Evolutionary conservation across 2,329 filamentous ascomycete genomes (phyloP).

Genomic region (Triangularia verruculosa): DNA sequence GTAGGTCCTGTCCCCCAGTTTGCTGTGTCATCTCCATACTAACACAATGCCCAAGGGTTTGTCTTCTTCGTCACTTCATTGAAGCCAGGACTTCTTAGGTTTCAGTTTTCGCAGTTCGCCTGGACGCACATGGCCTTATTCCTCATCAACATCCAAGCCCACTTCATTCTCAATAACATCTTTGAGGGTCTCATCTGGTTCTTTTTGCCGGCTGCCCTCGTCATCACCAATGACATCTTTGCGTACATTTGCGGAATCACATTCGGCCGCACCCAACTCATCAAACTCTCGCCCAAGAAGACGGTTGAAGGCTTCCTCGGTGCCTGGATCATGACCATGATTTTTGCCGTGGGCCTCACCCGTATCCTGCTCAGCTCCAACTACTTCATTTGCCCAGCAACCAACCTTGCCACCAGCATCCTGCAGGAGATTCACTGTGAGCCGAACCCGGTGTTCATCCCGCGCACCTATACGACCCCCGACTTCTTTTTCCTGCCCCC

Average conservation of each 20-base stretch:
- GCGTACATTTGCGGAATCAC: conserved; percentile 97
- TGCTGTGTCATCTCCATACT: neutral
- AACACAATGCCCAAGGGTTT: conserved; percentile 62
- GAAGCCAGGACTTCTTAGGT: conserved; percentile 93
- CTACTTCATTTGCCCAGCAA: conserved; percentile 98
- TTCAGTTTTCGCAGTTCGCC: conserved; percentile 98
- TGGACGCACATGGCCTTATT: conserved; percentile 99
- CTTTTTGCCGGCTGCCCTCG: conserved; percentile 88
- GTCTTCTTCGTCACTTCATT: conserved; percentile 96
- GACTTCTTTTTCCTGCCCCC: conserved; percentile 69
- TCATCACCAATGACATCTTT: conserved; percentile 98
- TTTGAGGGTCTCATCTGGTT: conserved; percentile 99
- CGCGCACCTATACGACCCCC: conserved; percentile 70
- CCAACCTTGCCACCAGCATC: conserved; percentile 90
- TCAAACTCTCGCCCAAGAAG: conserved; percentile 98
- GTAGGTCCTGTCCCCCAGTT: conserved; percentile 49
- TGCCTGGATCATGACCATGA: conserved; percentile 91
- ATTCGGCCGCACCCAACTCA: conserved; percentile 92
- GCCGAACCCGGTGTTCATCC: conserved; percentile 86
- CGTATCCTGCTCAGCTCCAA: conserved; percentile 85
- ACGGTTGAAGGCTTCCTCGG: conserved; percentile 97
- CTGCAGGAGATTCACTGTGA: conserved; percentile 87
- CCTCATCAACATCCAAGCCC: conserved; percentile 94
- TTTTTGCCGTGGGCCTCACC: conserved; percentile 79
- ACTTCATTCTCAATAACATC: conserved; percentile 99